A percentile compares a stretch with the other conserved stretches of the same genome.
Evolutionary conservation across 805 yeast species (phyloP).

Genomic region (Scheffersomyces ergatensis): DNA sequence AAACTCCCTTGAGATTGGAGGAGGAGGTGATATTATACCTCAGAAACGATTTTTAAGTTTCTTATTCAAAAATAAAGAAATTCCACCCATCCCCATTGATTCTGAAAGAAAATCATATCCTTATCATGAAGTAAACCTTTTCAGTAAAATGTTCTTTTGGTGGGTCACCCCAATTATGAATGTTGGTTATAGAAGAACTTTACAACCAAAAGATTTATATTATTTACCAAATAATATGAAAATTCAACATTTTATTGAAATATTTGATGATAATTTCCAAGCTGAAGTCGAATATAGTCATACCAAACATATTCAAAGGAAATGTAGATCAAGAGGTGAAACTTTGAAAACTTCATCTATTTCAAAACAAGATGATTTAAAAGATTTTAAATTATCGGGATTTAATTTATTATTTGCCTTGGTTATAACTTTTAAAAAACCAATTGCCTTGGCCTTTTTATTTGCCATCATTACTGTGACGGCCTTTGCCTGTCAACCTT

Average conservation of each 20-base stretch:
- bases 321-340: constrained; percentile 20
- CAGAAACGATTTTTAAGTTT: constrained; percentile 51
- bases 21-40: constrained; percentile 1
- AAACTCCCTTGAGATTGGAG: not conserved
- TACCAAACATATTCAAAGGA: constrained; percentile 14
- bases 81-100: constrained; percentile 46
- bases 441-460: constrained; percentile 6
- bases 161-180: constrained; percentile 62
- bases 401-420: constrained; percentile 14
- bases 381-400: constrained; percentile 21
- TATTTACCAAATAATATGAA: constrained; percentile 26
- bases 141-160: constrained; percentile 51
- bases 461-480: constrained; percentile 1
- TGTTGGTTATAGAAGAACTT: constrained; percentile 65
- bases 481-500: constrained; percentile 10
- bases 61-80: constrained; percentile 37
- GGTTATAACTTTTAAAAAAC: constrained; percentile 22
- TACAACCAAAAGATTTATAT: constrained; percentile 58
- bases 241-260: constrained; percentile 21
- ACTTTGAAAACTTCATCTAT: constrained; percentile 14
- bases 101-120: constrained; percentile 51
- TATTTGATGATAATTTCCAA: constrained; percentile 4
- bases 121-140: constrained; percentile 20
- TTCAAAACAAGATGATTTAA: constrained; percentile 17
- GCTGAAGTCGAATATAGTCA: constrained; percentile 13